A percentile compares a stretch with the other conserved stretches of the same genome.
These are phyloP conservation scores for Parastagonospora avenae DNA, from an alignment of 2,329 filamentous ascomycete genomes.

Conservation along the genomic window DNA sequence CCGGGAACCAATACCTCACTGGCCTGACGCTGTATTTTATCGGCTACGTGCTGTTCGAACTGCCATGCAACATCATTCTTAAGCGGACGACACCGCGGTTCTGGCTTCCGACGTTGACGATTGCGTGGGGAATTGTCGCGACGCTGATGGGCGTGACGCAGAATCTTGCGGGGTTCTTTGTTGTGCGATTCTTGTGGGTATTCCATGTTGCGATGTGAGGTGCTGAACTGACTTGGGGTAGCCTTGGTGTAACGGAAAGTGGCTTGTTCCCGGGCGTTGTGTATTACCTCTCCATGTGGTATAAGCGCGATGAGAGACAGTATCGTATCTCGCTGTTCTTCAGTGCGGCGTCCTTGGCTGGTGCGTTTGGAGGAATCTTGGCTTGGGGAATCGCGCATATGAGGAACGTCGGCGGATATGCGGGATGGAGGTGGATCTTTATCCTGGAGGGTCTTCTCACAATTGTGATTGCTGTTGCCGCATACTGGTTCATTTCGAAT, in stretches of 20 bases:
- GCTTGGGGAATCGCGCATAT: conserved; percentile 66
- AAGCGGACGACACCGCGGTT: conserved; percentile 63
- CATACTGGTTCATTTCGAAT: conserved; percentile 68
- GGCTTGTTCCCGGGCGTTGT: conserved; percentile 50
- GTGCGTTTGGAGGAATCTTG: conserved; percentile 66
- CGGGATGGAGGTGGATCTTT: conserved; percentile 51
- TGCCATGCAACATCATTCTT: conserved; percentile 65
- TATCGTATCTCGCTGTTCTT: conserved; percentile 66
- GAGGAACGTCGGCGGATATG: conserved; percentile 57
- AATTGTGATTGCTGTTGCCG: conserved; percentile 37
- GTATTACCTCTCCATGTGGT: conserved; percentile 68
- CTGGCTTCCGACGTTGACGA: conserved; percentile 55
- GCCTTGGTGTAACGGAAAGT: conserved; percentile 42
- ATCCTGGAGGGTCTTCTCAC: conserved; percentile 47
- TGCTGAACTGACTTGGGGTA: conserved; percentile 2
- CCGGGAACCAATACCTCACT: conserved; percentile 63
- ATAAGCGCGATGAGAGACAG: conserved; percentile 63
- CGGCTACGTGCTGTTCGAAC: conserved; percentile 56
- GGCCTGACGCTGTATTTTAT: conserved; percentile 70
- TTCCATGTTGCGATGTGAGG: too few relatives aligned
- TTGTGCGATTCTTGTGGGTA: conserved; percentile 53
- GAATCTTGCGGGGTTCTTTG: conserved; percentile 53
- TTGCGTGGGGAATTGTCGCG: conserved; percentile 55
- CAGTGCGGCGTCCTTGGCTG: conserved; percentile 62
- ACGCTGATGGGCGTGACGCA: conserved; percentile 58